These are phyloP conservation scores for Aspergillus unguis DNA, from an alignment of 2,329 filamentous ascomycete genomes.

Conservation along the genomic window DNA sequence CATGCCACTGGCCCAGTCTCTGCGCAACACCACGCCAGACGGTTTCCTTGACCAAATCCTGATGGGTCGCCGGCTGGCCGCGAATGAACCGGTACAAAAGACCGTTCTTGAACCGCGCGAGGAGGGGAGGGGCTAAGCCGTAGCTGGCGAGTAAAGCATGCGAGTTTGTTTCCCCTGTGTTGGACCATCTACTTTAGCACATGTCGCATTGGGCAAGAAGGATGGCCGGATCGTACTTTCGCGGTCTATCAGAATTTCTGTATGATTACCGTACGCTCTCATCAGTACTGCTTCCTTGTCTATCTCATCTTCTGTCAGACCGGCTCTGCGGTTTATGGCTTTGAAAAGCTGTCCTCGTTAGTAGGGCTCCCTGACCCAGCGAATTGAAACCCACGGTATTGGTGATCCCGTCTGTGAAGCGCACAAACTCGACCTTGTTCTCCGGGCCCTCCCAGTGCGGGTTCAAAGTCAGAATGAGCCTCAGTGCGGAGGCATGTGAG, in stretches of 20 bases:
- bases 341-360: slow-evolving; percentile 45
- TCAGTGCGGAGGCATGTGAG: slow-evolving; percentile 72
- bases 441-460: slow-evolving; percentile 76
- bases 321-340: slow-evolving; percentile 53
- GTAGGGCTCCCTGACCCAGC: slow-evolving; percentile 17
- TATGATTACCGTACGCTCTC: slow-evolving; percentile 90
- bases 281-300: slow-evolving; percentile 84
- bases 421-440: slow-evolving; percentile 76
- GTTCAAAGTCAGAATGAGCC: slow-evolving; percentile 72
- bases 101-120: slow-evolving; percentile 92
- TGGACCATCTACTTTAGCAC: slow-evolving; percentile 31
- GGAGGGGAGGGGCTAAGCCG: slow-evolving; percentile 77
- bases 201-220: slow-evolving; percentile 32
- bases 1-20: slow-evolving; percentile 90
- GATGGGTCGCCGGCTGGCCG: slow-evolving; percentile 73
- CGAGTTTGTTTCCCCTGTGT: slow-evolving; percentile 58
- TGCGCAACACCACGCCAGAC: slow-evolving; percentile 82
- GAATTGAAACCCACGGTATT: slow-evolving; percentile 65
- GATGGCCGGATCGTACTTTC: slow-evolving; percentile 60
- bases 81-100: slow-evolving; percentile 90
- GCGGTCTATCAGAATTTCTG: slow-evolving; percentile 91
- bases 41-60: slow-evolving; percentile 70
- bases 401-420: slow-evolving; percentile 97
- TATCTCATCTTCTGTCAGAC: slow-evolving; percentile 69
- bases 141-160: slow-evolving; percentile 84